Conservation (phyloP, 371 early-diverging fungal species). For the Catenaria anguillulae region DNA sequence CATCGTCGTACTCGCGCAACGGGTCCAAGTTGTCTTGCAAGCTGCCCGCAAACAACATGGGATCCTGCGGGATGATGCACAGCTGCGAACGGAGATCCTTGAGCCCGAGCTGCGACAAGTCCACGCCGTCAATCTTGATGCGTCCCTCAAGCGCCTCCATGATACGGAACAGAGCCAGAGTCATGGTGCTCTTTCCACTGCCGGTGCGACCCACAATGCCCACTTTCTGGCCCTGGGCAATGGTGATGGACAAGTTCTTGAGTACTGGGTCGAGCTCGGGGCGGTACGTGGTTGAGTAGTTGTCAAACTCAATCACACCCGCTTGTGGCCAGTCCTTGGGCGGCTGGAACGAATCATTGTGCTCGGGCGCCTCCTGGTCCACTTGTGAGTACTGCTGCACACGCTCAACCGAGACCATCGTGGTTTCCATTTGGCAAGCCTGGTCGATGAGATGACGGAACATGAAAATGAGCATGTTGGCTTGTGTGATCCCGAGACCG, state of each 20-base stretch:
- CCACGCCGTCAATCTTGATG: slow-evolving; percentile 22
- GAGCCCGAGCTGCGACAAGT: slow-evolving; percentile 22
- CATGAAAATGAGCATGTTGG: too few relatives aligned
- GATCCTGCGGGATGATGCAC: slow-evolving; percentile 49
- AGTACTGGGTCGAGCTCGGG: slow-evolving; percentile 17
- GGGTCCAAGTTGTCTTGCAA: slow-evolving; percentile 45
- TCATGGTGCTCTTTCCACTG: slow-evolving; percentile 58
- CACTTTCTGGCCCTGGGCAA: slow-evolving; percentile 56
- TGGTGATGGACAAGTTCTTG: slow-evolving; percentile 16
- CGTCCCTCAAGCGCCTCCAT: slow-evolving; percentile 19
- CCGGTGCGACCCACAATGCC: slow-evolving; percentile 76
- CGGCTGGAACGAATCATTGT: slow-evolving; percentile 19
- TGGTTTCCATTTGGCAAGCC: slow-evolving; percentile 27
- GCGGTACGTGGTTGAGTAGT: slow-evolving; percentile 49
- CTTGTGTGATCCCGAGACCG: too few relatives aligned
- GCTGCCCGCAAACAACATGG: slow-evolving; percentile 36
- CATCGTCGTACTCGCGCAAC: slow-evolving; percentile 35
- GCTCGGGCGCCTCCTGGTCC: slow-evolving; percentile 56
- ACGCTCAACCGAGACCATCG: slow-evolving; percentile 72
- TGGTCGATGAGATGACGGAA: too few relatives aligned
- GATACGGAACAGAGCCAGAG: slow-evolving; percentile 45
- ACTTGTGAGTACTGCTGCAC: slow-evolving; percentile 73
- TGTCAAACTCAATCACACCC: slow-evolving; percentile 47
- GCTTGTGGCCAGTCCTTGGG: slow-evolving; percentile 32
- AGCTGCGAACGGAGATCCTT: slow-evolving; percentile 37